These are phyloP conservation scores for Cryphonectria japonica DNA, from an alignment of 2,329 filamentous ascomycete genomes.

Conservation along the genomic window DNA sequence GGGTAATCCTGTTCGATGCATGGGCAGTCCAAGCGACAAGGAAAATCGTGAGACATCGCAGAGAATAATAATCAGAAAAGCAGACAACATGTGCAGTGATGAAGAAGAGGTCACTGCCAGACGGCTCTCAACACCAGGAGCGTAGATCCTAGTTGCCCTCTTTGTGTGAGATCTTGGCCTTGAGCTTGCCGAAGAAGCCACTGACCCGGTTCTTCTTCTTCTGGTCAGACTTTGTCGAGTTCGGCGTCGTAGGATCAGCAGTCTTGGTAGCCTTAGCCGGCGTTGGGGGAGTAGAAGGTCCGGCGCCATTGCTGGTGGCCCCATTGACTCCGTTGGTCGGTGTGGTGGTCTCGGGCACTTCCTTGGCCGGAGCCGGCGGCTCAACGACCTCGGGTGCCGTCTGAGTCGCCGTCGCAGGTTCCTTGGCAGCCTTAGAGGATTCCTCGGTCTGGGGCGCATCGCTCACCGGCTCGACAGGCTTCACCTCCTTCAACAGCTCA, in stretches of 20 bases:
- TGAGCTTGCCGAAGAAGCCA: constrained; percentile 63
- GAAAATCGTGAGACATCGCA: constrained; percentile 28
- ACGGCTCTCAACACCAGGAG: constrained; percentile 15
- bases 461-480: constrained; percentile 44
- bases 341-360: constrained; percentile 31
- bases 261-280: constrained; percentile 32
- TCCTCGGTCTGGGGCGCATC: constrained; percentile 33
- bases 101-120: constrained; percentile 16
- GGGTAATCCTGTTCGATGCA: constrained; percentile 26
- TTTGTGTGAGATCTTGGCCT: constrained; percentile 48
- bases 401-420: constrained; percentile 29
- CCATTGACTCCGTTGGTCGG: constrained; percentile 28
- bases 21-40: constrained; percentile 24
- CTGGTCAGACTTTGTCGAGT: constrained; percentile 44
- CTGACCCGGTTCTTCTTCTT: constrained; percentile 71
- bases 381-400: constrained; percentile 33
- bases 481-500: constrained; percentile 71
- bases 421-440: constrained; percentile 29
- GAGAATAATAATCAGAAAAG: constrained; percentile 11
- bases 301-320: constrained; percentile 30
- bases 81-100: neutral
- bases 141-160: constrained; percentile 30
- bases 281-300: constrained; percentile 29
- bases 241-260: constrained; percentile 29
- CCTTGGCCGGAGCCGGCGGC: constrained; percentile 29